Percentiles rank a stretch among this genome's conserved stretches.
Conservation (phyloP, 2,329 filamentous ascomycete species). For the Aspergillus pseudoterreus region DNA sequence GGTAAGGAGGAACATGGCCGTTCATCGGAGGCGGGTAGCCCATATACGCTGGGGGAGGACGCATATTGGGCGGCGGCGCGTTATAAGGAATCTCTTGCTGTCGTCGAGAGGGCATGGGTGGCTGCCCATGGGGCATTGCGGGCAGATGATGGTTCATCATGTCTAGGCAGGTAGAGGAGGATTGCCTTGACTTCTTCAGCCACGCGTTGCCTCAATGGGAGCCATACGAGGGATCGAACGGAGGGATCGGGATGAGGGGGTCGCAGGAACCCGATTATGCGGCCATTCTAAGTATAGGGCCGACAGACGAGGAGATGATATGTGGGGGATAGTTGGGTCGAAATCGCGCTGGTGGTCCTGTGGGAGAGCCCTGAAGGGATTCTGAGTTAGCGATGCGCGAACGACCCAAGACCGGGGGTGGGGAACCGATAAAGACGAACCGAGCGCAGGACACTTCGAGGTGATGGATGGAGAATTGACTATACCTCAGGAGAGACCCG, state of each 20-base stretch:
- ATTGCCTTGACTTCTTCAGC: constrained; percentile 34
- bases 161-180: constrained; percentile 26
- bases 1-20: constrained; percentile 47
- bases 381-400: constrained; percentile 6
- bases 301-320: constrained; percentile 8
- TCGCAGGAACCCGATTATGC: constrained; percentile 25
- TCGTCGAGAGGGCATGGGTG: constrained; percentile 48
- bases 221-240: constrained; percentile 34
- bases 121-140: constrained; percentile 46
- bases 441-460: constrained; percentile 2
- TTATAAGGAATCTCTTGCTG: constrained; percentile 45
- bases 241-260: constrained; percentile 17
- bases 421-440: constrained; percentile 1
- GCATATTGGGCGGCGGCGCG: constrained; percentile 48
- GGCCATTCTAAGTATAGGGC: constrained; percentile 32
- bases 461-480: background rate
- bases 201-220: constrained; percentile 39
- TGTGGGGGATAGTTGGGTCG: constrained; percentile 1
- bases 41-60: constrained; percentile 59
- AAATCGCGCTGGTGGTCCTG: constrained; percentile 7
- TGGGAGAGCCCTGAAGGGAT: constrained; percentile 7
- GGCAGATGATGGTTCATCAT: constrained; percentile 46
- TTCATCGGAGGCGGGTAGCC: constrained; percentile 55
- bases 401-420: background rate
- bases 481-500: background rate